Conservation (phyloP, 2,329 filamentous ascomycete species). For the Calonectria pseudoreteaudii region DNA sequence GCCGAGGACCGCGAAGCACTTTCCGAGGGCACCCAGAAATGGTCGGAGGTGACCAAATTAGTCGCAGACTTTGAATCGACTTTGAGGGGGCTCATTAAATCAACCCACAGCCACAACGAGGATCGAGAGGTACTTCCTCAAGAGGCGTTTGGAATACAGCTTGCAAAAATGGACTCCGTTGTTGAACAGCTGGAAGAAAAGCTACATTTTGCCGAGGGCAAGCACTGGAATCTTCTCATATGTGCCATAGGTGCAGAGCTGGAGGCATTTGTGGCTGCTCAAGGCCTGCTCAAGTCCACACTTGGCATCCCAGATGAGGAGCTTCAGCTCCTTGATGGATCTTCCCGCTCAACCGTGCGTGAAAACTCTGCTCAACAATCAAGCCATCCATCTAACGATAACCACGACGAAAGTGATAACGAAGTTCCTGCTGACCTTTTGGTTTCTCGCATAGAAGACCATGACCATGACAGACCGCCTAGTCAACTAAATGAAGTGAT, state of each 20-base stretch:
- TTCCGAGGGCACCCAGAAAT: conserved; percentile 74
- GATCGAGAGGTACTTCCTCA: conserved; percentile 47
- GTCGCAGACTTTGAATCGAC: conserved; percentile 74
- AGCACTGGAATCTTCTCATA: conserved; percentile 80
- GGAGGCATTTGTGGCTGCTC: conserved; percentile 73
- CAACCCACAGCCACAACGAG: conserved; percentile 40
- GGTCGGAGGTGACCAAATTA: conserved; percentile 70
- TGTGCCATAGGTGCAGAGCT: conserved; percentile 81
- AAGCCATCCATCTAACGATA: not conserved
- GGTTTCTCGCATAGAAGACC: conserved; percentile 46
- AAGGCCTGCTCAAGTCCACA: conserved; percentile 60
- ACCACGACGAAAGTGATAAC: conserved; percentile 50
- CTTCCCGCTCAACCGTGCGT: not conserved
- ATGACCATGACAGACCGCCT: conserved; percentile 30
- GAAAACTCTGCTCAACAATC: not conserved
- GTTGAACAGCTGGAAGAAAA: conserved; percentile 67
- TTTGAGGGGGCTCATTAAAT: conserved; percentile 67
- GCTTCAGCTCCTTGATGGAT: conserved; percentile 14
- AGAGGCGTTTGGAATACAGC: conserved; percentile 57
- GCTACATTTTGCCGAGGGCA: conserved; percentile 66
- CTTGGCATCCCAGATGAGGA: conserved; percentile 28
- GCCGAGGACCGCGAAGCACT: conserved; percentile 73
- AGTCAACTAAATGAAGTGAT: conserved; percentile 28
- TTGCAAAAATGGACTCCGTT: conserved; percentile 68
- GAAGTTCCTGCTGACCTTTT: conserved; percentile 57